Base-by-base conservation (phyloP, 768 basidiomycete species). In the Xerocomus brunneocitrinus region DNA sequence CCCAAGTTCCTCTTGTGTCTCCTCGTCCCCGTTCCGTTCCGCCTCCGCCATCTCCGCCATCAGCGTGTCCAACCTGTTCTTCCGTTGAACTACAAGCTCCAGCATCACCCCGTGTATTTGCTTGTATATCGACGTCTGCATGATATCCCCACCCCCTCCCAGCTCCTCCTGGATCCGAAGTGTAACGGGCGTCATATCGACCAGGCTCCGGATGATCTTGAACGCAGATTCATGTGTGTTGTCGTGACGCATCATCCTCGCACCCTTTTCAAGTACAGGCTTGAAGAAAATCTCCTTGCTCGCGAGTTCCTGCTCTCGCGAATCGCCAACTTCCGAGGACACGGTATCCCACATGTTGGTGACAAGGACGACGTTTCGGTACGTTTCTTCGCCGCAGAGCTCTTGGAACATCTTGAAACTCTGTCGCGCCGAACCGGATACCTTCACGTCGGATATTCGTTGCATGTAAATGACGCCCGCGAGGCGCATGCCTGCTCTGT, bases 161-260 rank as follows among this genome's bases (percentile, higher is more conserved):
- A 83, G 67, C 59, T 85, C 82, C n/a, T 62, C 62, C 57, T 84
- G 83, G 47, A 85, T 81, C 22, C 72, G 75, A 12, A 84, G 68
- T 0, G 72, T 64, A 0, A 72, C 53, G 0, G 77, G 75, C 1
- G 58, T 49, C 34, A 71, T 75, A 35, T 65, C 58, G 4, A 79
- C 42, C 38, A 84, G 62, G 4, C 62, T 61, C 5, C 66, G 67
- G 2, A 84, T 49, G 45, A 84, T 78, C 5, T 46, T 57, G 7
- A 73, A 71, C 2, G 77, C 82, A 7, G 80, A 80, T 31, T 70
- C 65, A 4, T 66, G 52, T 3, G 73, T 75, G 52, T 75, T 73
- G 43, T 73, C 50, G 54, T 80, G 77, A 9, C 80, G 76, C 43
- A 68, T 54, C 40, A 81, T 63, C 25, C 59, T 59, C 6, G 79